A percentile compares a stretch with the other conserved stretches of the same genome.
phyloP scores from a whole-genome alignment of 345 rosid species.

The Rhizophora mangle region DNA sequence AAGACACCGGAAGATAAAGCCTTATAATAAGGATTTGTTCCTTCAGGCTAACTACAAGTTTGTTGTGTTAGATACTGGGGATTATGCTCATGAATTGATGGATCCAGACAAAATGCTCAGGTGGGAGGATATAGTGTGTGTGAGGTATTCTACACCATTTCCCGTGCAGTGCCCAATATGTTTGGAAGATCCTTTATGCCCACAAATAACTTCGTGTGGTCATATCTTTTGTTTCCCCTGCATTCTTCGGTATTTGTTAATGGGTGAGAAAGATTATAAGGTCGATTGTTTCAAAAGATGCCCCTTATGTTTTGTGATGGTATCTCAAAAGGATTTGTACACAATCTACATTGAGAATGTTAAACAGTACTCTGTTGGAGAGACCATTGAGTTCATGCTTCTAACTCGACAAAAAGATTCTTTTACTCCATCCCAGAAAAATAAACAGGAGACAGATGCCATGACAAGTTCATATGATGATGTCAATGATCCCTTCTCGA shows the following conservation, averaged over 20 bases:
- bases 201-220: constrained; percentile 96
- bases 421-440: constrained; percentile 48
- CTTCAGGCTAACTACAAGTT: constrained; percentile 96
- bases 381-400: constrained; percentile 69
- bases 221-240: constrained; percentile 97
- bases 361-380: constrained; percentile 57
- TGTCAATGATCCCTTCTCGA: constrained; percentile 54
- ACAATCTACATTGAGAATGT: constrained; percentile 74
- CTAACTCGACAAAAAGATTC: constrained; percentile 74
- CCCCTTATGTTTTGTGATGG: constrained; percentile 89
- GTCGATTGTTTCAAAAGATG: constrained; percentile 70
- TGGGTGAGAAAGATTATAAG: constrained; percentile 66
- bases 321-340: constrained; percentile 74
- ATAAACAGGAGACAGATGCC: constrained; percentile 23
- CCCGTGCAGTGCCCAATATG: constrained; percentile 94
- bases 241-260: constrained; percentile 67
- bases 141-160: constrained; percentile 75
- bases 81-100: constrained; percentile 58
- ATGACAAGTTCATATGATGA: constrained; percentile 23
- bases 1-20: constrained; percentile 59
- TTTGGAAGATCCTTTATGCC: constrained; percentile 84
- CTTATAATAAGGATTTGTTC: constrained; percentile 87
- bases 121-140: constrained; percentile 90
- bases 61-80: constrained; percentile 76
- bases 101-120: constrained; percentile 86